A percentile compares a stretch with the other conserved stretches of the same genome.
Evolutionary conservation across 805 yeast genomes (phyloP).

Genomic region (Teunomyces panamensis): DNA sequence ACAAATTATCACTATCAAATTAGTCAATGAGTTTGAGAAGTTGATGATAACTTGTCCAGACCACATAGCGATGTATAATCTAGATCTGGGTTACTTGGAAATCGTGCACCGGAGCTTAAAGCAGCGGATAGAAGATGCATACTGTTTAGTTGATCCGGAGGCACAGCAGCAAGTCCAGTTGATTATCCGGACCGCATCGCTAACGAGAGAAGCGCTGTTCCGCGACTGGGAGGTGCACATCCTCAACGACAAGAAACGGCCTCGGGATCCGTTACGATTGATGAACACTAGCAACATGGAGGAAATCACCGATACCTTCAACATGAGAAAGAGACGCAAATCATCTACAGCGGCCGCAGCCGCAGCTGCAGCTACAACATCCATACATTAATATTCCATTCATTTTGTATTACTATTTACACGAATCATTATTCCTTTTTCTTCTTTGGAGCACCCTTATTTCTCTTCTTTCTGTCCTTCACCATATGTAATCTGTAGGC

Average conservation of each 20-base stretch:
- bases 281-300: conserved; percentile 11
- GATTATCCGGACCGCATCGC: background rate
- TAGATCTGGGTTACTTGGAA: background rate
- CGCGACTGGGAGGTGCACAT: conserved; percentile 6
- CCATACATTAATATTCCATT: conserved; percentile 2
- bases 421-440: conserved; percentile 24
- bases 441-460: conserved; percentile 85
- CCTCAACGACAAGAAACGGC: background rate
- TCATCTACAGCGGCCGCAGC: background rate
- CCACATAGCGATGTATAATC: conserved; percentile 6
- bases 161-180: background rate
- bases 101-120: conserved; percentile 5
- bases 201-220: conserved; percentile 5
- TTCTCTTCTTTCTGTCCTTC: conserved; percentile 71
- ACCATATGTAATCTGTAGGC: conserved; percentile 65
- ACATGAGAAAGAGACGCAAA: conserved; percentile 9
- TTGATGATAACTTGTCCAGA: conserved; percentile 2
- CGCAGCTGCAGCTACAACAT: background rate
- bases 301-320: conserved; percentile 30
- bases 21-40: background rate
- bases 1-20: background rate
- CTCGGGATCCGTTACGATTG: conserved; percentile 1
- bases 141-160: background rate
- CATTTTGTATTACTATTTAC: conserved; percentile 3
- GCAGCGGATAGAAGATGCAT: background rate